Evolutionary conservation across 441 rosid species (phyloP).

Genomic region (Erodium texanum): DNA sequence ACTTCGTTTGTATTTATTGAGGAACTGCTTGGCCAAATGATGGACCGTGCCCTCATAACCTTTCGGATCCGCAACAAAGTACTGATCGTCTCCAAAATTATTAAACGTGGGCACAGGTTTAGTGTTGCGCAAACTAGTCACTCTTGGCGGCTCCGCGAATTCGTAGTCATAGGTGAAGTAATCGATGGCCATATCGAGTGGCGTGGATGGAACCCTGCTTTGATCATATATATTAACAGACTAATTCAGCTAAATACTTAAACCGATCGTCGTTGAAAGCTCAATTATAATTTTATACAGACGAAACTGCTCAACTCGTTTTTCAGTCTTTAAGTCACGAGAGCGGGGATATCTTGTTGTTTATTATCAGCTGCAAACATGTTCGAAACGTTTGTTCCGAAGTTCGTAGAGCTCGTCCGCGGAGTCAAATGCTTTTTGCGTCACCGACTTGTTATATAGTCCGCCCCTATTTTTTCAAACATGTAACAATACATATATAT

Average conservation of each 20-base stretch:
- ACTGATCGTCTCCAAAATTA: conserved; percentile 22
- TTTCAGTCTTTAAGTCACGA: not conserved
- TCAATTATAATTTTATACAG: too few relatives aligned
- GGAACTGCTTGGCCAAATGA: conserved; percentile 25
- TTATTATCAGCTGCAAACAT: not conserved
- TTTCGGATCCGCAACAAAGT: conserved; percentile 29
- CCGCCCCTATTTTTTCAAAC: not conserved
- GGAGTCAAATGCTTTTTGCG: not conserved
- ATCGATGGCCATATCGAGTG: conserved; percentile 35
- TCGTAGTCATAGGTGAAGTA: conserved; percentile 18
- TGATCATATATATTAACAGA: not conserved
- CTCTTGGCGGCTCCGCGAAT: too few relatives aligned
- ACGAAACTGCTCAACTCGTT: not conserved
- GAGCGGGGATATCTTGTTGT: not conserved
- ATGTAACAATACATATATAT: too few relatives aligned
- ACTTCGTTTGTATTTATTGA: conserved; percentile 10
- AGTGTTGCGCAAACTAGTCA: conserved; percentile 9
- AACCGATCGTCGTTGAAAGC: too few relatives aligned
- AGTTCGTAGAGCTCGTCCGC: not conserved
- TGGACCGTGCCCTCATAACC: conserved; percentile 26
- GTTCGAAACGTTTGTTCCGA: not conserved
- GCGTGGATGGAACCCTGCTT: conserved; percentile 23
- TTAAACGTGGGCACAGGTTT: conserved; percentile 22
- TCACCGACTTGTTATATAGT: too few relatives aligned
- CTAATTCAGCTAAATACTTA: too few relatives aligned